phyloP scores from a whole-genome alignment of 208 protist species.

The Angomonas ambiguus region DNA sequence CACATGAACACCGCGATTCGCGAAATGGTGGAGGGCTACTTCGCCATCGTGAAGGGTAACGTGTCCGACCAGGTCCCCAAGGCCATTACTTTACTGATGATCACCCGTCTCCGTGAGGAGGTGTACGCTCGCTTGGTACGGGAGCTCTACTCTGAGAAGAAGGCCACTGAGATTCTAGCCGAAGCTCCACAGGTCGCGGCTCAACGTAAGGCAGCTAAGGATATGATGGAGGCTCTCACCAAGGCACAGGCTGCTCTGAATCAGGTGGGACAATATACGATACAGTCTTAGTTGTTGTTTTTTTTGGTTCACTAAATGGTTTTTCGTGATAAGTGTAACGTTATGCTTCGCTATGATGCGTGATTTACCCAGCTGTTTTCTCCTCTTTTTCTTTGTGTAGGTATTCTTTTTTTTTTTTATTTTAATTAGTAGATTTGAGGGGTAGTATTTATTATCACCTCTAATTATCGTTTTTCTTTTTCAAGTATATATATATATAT shows the following conservation, averaged over 20 bases:
- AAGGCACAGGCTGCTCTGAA: slow-evolving; percentile 84
- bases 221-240: slow-evolving; percentile 88
- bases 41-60: slow-evolving; percentile 88
- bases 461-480: slow-evolving; percentile 15
- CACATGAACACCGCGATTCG: slow-evolving; percentile 80
- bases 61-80: slow-evolving; percentile 97
- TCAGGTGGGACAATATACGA: slow-evolving; percentile 72
- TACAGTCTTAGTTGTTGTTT: slow-evolving; percentile 17
- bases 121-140: slow-evolving; percentile 94
- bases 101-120: slow-evolving; percentile 88
- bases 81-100: slow-evolving; percentile 97
- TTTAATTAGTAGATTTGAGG: background rate
- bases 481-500: slow-evolving; percentile 10
- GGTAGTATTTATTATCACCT: background rate
- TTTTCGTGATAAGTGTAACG: too few relatives aligned
- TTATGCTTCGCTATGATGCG: background rate
- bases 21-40: slow-evolving; percentile 92
- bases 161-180: slow-evolving; percentile 91
- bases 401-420: slow-evolving; percentile 12
- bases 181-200: slow-evolving; percentile 86
- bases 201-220: slow-evolving; percentile 83
- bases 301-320: background rate
- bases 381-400: background rate
- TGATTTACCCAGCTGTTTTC: background rate
- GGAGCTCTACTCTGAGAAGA: slow-evolving; percentile 92